A percentile compares a stretch with the other conserved stretches of the same genome.
These are phyloP conservation scores for Alternaria metachromatica DNA, from an alignment of 2,329 filamentous ascomycete species.

Conservation along the genomic window DNA sequence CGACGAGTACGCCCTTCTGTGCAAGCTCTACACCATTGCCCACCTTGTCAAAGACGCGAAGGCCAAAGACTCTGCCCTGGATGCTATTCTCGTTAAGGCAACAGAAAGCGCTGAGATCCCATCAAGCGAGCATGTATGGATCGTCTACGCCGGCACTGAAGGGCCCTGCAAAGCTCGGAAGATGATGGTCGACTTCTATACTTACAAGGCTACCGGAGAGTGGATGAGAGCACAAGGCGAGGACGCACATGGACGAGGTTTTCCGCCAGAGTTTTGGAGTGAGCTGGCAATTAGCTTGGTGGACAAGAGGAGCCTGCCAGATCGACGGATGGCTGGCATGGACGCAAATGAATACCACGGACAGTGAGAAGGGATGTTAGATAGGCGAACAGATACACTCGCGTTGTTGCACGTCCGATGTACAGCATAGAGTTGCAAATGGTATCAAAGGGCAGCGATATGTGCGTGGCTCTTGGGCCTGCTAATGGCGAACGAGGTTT, in stretches of 20 bases:
- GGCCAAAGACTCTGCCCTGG: neutral
- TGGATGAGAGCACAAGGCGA: neutral
- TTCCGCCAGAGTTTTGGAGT: neutral
- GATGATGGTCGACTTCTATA: neutral
- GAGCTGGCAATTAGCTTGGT: neutral
- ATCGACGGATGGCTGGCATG: neutral
- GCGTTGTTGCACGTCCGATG: neutral
- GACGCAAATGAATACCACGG: neutral
- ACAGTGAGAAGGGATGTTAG: neutral
- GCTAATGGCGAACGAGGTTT: neutral
- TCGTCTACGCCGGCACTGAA: neutral
- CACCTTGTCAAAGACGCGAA: neutral
- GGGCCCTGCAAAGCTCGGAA: neutral
- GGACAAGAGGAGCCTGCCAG: neutral
- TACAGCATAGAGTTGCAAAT: neutral
- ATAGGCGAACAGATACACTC: neutral
- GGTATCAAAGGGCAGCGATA: neutral
- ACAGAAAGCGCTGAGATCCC: neutral
- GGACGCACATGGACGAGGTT: neutral
- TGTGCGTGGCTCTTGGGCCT: neutral
- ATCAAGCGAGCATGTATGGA: neutral
- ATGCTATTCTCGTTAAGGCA: neutral
- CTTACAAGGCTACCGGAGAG: neutral
- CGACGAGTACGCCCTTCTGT: neutral
- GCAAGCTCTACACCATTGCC: neutral